These are phyloP conservation scores for Punica granatum DNA, from an alignment of 345 rosid genomes.

Conservation along the genomic window DNA sequence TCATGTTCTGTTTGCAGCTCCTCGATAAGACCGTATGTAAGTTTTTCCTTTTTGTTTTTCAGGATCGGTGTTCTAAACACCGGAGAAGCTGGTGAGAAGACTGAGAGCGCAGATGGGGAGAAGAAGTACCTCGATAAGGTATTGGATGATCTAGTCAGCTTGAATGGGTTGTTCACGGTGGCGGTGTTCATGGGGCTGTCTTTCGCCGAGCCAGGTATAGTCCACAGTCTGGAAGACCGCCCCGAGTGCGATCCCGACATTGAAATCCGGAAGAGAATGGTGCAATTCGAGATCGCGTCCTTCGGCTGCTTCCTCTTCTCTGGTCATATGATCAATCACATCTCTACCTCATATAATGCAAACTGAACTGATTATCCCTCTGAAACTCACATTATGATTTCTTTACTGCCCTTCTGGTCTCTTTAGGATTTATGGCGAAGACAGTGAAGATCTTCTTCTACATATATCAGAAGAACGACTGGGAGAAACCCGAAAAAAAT, in stretches of 20 bases:
- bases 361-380: too few species aligned
- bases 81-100: background rate
- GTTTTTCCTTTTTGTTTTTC: too few species aligned
- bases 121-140: constrained; percentile 10
- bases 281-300: constrained; percentile 10
- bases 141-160: constrained; percentile 6
- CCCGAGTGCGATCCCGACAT: background rate
- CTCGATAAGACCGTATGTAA: too few species aligned
- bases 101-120: background rate
- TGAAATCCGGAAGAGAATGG: background rate
- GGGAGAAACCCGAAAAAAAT: background rate
- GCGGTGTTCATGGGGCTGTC: constrained; percentile 8
- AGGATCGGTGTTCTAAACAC: too few species aligned
- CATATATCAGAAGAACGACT: background rate
- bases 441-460: constrained; percentile 16
- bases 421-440: constrained; percentile 11
- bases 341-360: background rate
- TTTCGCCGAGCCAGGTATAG: constrained; percentile 3
- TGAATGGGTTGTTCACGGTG: constrained; percentile 12
- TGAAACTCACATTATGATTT: too few species aligned
- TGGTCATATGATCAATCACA: background rate
- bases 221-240: background rate
- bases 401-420: background rate
- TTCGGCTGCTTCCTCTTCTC: constrained; percentile 19
- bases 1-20: too few species aligned